These are phyloP conservation scores for Evansstolkia leycettana DNA, from an alignment of 495 filamentous ascomycete species.

Conservation along the genomic window DNA sequence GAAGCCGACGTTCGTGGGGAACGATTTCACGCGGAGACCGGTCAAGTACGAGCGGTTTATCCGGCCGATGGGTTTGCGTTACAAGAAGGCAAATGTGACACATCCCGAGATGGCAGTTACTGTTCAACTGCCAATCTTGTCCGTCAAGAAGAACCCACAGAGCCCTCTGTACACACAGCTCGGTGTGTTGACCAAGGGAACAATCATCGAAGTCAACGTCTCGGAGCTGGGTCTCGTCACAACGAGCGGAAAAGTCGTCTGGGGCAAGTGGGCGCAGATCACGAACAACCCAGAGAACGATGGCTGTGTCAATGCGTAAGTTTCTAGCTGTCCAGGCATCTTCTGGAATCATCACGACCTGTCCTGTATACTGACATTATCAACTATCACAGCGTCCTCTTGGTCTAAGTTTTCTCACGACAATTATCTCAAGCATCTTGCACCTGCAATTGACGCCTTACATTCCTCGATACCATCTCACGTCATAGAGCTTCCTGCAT, in stretches of 20 bases:
- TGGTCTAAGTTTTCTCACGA: too few species aligned
- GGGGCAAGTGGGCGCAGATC: conserved; percentile 70
- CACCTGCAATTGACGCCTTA: too few species aligned
- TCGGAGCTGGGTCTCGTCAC: conserved; percentile 88
- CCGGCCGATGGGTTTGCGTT: conserved; percentile 68
- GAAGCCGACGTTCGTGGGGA: conserved; percentile 79
- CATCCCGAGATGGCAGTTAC: conserved; percentile 74
- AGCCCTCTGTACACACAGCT: conserved; percentile 90
- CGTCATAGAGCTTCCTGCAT: too few species aligned
- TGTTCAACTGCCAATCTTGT: conserved; percentile 84
- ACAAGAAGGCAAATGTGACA: conserved; percentile 92
- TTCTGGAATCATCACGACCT: too few species aligned
- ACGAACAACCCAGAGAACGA: conserved; percentile 11
- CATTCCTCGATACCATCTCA: too few species aligned
- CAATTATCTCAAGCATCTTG: too few species aligned
- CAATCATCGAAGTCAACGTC: conserved; percentile 44
- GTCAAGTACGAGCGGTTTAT: conserved; percentile 94
- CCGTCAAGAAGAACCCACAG: conserved; percentile 97
- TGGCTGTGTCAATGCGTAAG: conserved; percentile 13
- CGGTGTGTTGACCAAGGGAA: conserved; percentile 50
- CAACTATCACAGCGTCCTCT: too few species aligned
- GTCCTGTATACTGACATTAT: too few species aligned
- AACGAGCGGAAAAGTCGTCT: conserved; percentile 83
- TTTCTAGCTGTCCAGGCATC: neutral
- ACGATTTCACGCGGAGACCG: conserved; percentile 80